Evolutionary conservation across 441 rosid genomes (phyloP).

Genomic region (Macaranga tanarius): DNA sequence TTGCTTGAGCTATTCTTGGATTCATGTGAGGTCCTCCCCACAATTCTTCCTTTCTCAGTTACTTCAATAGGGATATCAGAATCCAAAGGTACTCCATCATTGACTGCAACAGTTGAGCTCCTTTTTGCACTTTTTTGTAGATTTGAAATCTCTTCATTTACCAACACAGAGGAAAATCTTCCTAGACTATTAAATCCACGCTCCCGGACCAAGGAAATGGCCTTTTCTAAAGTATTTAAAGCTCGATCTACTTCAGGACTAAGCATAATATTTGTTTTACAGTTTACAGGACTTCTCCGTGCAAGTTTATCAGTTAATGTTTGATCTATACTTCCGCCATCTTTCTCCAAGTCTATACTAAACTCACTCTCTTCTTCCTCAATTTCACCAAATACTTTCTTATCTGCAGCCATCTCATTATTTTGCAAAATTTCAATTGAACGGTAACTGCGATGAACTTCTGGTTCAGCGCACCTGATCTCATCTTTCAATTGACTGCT

Average conservation of each 20-base stretch:
- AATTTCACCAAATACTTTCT: conserved; percentile 48
- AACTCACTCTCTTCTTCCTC: conserved; percentile 55
- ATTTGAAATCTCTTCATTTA: conserved; percentile 31
- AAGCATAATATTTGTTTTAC: conserved; percentile 36
- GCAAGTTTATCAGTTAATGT: conserved; percentile 18
- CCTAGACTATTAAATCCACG: conserved; percentile 34
- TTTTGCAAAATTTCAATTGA: conserved; percentile 23
- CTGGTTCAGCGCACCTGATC: conserved; percentile 13
- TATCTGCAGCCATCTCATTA: conserved; percentile 15
- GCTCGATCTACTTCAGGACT: conserved; percentile 78
- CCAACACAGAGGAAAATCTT: conserved; percentile 29
- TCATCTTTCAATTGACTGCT: conserved; percentile 21
- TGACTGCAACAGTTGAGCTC: conserved; percentile 23
- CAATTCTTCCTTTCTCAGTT: conserved; percentile 23
- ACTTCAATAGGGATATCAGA: conserved; percentile 34
- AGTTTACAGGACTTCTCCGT: conserved; percentile 22
- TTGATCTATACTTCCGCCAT: conserved; percentile 19
- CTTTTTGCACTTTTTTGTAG: conserved; percentile 29
- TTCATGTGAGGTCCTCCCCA: conserved; percentile 43
- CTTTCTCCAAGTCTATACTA: conserved; percentile 23
- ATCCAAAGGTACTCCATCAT: conserved; percentile 30
- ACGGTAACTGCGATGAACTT: conserved; percentile 18
- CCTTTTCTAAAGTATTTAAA: conserved; percentile 70
- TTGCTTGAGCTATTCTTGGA: conserved; percentile 34
- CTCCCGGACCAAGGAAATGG: conserved; percentile 55